Evolutionary conservation across 176 grass and related monocot species (phyloP), one percentile per base, ranked within the genome.

Genomic region (Pharus latifolius): DNA sequence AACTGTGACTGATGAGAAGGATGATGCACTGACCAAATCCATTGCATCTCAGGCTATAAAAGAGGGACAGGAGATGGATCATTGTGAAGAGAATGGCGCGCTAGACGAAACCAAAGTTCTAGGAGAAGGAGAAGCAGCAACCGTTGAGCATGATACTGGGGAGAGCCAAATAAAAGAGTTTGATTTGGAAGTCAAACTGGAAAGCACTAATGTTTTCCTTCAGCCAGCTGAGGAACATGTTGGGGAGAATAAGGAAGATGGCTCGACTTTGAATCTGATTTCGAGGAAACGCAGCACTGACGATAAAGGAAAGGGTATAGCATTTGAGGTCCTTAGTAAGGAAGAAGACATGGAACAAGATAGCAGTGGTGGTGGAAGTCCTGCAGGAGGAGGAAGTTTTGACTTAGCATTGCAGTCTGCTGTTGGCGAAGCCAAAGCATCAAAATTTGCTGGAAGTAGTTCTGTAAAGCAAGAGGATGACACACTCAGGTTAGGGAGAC

Each of bases 241-340:
- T 45, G 57, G 46, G 19, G 77, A 79, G 58, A 88, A 29, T 52
- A 85, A 83, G 6, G 79, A 33, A 42, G 67, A 83, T 26, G 67
- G 31, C 34, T 20, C 19, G 10, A 75, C 67, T 35, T 38, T 82
- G 59, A 78, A 84, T 73, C 58, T 85, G 31, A 61, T 90, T 31
- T 37, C 18, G 31, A 75, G 53, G 53, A 87, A 85, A 18, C 74
- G 45, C 15, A 64, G 50, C 47, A 44, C 83, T 83, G 82, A 85
- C 54, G 81, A 83, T 62, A 93, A 88, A 82, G 87, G 84, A 54
- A 91, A 88, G 73, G 74, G 67, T 51, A 82, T 91, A 77, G 75
- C 78, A 76, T 76, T 88, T 56, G 78, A 85, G 32, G 33, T 82
- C 18, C 75, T 85, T 56, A 27, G 38, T 68, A 70, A 81, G 40